Base-by-base conservation (phyloP, 1,284 basidiomycete genomes). In the Ceratobasidium sp. region DNA sequence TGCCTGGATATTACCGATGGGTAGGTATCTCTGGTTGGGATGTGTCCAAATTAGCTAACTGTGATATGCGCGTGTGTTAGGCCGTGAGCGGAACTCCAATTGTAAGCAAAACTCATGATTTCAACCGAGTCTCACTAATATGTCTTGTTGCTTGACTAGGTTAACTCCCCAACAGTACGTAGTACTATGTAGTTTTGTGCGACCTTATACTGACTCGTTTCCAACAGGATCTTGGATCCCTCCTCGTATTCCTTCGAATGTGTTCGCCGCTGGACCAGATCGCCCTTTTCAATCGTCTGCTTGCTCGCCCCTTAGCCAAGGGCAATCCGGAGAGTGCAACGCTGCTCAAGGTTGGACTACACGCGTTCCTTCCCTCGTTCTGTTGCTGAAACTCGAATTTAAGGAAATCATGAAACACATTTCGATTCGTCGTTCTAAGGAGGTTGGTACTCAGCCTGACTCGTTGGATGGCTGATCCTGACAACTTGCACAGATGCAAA, bases 381-480 rank as follows among this genome's bases (percentile, higher is more conserved):
- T 3, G 0, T n/a, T 1, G 46, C 64, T 62, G 13, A 77, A 63
- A 14, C 50, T n/a, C 14, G n/a, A 28, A 55, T 23, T 75, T 16
- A 75, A 93, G 89, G 92, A 91, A 3, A 81, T 97, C n/a, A 94
- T 96, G 86, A 88, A 84, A 54, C 91, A 93, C 32, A 86, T 89
- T 16, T 93, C 94, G 69, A 89, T 97, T 55, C 89, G 94, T 5
- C 87, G 94, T 41, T 95, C 93, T 3, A 96, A 96, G 80, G 92
- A 95, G 82, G 91, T 89, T 46, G 57, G 82, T 75, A 47, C 61
- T 69, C 6, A n/a, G n/a, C 38, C 21, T 54, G 4, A 38, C 26
- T 30, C 38, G 8, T 2, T 38, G 21, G 46, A 35, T 8, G 13
- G 26, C 26, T n/a, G 50, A 61, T 21, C 18, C 70, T 78, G 7